Evolutionary conservation across 371 early-diverging fungal genomes (phyloP).

Genomic region (Syncephalastrum racemosum): DNA sequence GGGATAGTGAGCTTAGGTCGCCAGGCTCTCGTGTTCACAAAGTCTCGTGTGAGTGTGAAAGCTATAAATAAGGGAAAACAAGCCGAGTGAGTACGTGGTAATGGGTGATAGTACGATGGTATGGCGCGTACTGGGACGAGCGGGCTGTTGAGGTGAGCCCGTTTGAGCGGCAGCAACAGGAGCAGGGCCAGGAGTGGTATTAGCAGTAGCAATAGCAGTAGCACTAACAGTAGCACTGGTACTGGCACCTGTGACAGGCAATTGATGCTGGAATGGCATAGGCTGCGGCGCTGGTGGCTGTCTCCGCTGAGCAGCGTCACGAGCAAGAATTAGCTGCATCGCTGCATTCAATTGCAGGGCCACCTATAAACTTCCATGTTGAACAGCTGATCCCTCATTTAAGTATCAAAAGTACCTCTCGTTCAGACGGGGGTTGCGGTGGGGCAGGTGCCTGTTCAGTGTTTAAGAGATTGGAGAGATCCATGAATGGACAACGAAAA

Average conservation of each 20-base stretch:
- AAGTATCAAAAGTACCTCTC: no score
- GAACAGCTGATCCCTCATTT: no score
- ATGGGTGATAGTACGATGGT: not conserved
- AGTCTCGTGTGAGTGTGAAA: slow-evolving; percentile 22
- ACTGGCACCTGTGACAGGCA: no score
- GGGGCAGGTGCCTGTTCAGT: no score
- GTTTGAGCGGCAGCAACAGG: not conserved
- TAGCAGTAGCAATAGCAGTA: not conserved
- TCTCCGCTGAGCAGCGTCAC: slow-evolving; percentile 9
- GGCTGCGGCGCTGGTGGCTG: not conserved
- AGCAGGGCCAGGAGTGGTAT: not conserved
- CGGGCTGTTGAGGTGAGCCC: not conserved
- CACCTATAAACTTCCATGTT: no score
- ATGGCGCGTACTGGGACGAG: not conserved
- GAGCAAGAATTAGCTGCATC: slow-evolving; percentile 9
- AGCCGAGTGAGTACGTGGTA: slow-evolving; percentile 14
- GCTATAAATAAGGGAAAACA: slow-evolving; percentile 25
- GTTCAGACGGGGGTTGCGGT: no score
- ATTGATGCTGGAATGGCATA: no score
- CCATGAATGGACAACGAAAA: no score
- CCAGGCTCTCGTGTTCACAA: slow-evolving; percentile 5
- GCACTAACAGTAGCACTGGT: not conserved
- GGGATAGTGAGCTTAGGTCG: not conserved
- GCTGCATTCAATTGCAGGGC: slow-evolving; percentile 12
- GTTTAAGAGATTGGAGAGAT: no score